Percentiles rank a stretch among this genome's conserved stretches.
phyloP scores from a whole-genome alignment of 371 early-diverging fungal genomes.

The Mortierella sp. region DNA sequence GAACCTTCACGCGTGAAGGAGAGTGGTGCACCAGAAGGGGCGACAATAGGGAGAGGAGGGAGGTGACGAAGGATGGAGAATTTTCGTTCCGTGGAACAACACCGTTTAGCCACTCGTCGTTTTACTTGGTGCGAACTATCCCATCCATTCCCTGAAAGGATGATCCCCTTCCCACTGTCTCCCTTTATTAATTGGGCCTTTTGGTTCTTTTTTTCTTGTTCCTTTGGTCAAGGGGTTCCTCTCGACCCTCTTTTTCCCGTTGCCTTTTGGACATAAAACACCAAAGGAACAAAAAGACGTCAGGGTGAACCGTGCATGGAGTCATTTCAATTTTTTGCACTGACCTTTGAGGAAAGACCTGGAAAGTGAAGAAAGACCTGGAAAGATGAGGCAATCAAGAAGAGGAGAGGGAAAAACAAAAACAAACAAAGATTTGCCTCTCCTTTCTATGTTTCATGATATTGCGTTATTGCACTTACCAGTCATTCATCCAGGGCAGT shows the following conservation, averaged over 20 bases:
- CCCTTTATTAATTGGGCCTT: background rate
- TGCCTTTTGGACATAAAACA: background rate
- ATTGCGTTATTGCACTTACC: background rate
- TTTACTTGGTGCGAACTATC: background rate
- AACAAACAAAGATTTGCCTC: background rate
- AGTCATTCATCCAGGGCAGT: background rate
- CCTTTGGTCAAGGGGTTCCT: background rate
- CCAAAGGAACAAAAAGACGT: background rate
- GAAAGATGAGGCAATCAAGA: background rate
- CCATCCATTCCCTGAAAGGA: too few relatives aligned
- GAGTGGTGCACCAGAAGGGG: background rate
- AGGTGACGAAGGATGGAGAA: background rate
- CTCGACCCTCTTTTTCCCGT: background rate
- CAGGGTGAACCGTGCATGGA: background rate
- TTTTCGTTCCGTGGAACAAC: conserved; percentile 9
- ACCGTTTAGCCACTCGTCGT: background rate
- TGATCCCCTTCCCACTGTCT: too few relatives aligned
- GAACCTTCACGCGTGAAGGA: too few relatives aligned
- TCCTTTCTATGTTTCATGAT: background rate
- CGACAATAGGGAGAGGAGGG: background rate
- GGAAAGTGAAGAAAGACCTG: background rate
- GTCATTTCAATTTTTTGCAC: background rate
- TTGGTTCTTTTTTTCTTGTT: background rate
- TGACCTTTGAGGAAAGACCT: background rate
- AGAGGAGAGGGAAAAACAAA: background rate